Conservation (phyloP, 768 basidiomycete species). For the Naganishia randhawae region DNA sequence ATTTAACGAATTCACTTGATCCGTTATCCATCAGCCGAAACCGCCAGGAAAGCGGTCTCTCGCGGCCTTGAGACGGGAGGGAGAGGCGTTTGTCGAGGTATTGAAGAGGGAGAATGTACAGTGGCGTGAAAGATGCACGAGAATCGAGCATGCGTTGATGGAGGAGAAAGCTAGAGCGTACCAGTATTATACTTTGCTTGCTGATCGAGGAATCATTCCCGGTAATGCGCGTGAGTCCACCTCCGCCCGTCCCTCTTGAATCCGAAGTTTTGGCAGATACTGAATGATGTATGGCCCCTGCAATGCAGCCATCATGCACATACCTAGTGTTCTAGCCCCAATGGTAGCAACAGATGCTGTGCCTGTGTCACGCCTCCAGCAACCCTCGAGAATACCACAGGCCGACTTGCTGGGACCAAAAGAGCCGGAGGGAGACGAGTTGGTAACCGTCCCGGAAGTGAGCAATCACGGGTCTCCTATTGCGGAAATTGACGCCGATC, state of each 20-base stretch:
- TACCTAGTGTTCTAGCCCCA: background rate
- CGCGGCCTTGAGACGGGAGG: conserved; percentile 7
- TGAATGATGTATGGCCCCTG: background rate
- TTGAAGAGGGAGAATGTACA: conserved; percentile 14
- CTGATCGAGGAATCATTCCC: conserved; percentile 4
- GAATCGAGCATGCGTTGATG: conserved; percentile 8
- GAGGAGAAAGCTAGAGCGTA: conserved; percentile 17
- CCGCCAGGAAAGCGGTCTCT: background rate
- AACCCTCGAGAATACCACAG: background rate
- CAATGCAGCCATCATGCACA: background rate
- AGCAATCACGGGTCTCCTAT: background rate
- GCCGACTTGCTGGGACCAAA: background rate
- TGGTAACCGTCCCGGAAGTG: background rate
- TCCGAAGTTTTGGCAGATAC: background rate
- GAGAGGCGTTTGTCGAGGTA: conserved; percentile 15
- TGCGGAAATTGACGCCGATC: too few species aligned
- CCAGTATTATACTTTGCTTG: conserved; percentile 5
- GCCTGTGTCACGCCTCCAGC: background rate
- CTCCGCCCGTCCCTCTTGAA: background rate
- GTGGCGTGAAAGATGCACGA: conserved; percentile 4
- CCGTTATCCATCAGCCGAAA: background rate
- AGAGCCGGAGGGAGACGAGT: background rate
- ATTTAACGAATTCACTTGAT: background rate
- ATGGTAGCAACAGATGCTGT: background rate
- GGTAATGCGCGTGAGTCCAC: background rate